Conservation (phyloP, 345 rosid genomes). For the Fremontodendron californicum region DNA sequence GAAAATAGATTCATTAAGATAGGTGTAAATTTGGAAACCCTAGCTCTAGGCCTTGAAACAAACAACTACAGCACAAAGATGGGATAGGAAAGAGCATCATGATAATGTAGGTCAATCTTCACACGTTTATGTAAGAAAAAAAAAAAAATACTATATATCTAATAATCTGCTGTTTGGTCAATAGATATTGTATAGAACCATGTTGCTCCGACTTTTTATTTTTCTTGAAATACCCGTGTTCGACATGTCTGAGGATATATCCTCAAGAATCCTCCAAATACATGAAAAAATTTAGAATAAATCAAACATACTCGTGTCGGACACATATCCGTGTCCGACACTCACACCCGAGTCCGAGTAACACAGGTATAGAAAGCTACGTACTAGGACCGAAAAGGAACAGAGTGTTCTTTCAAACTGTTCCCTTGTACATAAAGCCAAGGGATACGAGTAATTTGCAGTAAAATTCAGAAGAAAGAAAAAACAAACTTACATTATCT, state of each 20-base stretch:
- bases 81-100: not conserved
- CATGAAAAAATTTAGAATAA: too few species aligned
- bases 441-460: not conserved
- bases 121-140: too few species aligned
- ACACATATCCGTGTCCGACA: too few species aligned
- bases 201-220: too few species aligned
- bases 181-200: not conserved
- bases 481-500: slow-evolving; percentile 52
- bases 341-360: too few species aligned
- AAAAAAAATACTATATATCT: not conserved
- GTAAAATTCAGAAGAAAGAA: slow-evolving; percentile 1
- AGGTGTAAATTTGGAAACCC: too few species aligned
- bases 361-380: not conserved
- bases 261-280: too few species aligned
- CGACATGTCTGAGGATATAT: too few species aligned
- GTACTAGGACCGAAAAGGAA: not conserved
- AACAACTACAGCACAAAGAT: too few species aligned
- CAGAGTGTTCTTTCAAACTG: not conserved
- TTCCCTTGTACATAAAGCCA: not conserved
- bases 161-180: not conserved
- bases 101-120: not conserved
- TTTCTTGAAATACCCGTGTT: too few species aligned
- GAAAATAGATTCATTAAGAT: not conserved
- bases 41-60: too few species aligned
- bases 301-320: too few species aligned